These are phyloP conservation scores for Kockovaella imperatae DNA, from an alignment of 768 basidiomycete genomes.

Conservation along the genomic window DNA sequence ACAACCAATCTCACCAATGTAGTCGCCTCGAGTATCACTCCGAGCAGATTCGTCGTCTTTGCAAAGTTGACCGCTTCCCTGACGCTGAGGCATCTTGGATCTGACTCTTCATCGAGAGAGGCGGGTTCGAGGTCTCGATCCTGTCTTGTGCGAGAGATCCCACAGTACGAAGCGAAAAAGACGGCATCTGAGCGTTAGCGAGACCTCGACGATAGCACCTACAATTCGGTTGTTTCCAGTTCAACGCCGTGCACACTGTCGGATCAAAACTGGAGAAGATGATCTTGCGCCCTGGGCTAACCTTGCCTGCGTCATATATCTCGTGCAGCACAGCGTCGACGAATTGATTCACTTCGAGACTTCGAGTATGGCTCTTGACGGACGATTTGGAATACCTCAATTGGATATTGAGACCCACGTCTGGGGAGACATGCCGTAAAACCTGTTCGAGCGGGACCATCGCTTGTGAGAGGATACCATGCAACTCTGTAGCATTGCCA, in stretches of 20 bases:
- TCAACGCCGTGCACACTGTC: slow-evolving; percentile 77
- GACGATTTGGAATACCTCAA: slow-evolving; percentile 63
- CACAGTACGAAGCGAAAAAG: slow-evolving; percentile 85
- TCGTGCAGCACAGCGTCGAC: slow-evolving; percentile 77
- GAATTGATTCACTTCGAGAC: slow-evolving; percentile 66
- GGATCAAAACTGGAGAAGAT: slow-evolving; percentile 91
- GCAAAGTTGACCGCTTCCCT: slow-evolving; percentile 89
- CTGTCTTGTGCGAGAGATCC: slow-evolving; percentile 48
- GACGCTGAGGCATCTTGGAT: slow-evolving; percentile 57
- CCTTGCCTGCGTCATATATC: slow-evolving; percentile 59
- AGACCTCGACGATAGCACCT: slow-evolving; percentile 20
- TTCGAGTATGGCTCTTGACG: slow-evolving; percentile 51
- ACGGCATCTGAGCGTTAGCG: slow-evolving; percentile 53
- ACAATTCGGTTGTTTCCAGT: slow-evolving; percentile 99
- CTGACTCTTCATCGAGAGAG: slow-evolving; percentile 45
- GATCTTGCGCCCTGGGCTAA: slow-evolving; percentile 61
- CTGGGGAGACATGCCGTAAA: slow-evolving; percentile 55
- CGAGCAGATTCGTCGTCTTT: slow-evolving; percentile 82
- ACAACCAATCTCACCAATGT: slow-evolving; percentile 59
- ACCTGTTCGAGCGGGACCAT: slow-evolving; percentile 68
- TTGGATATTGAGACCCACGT: slow-evolving; percentile 71
- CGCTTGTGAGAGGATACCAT: slow-evolving; percentile 30
- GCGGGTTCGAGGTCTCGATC: slow-evolving; percentile 17
- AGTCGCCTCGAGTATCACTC: slow-evolving; percentile 78
- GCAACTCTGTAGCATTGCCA: slow-evolving; percentile 43